Evolutionary conservation across 371 early-diverging fungal species (phyloP), one percentile per base, ranked within the genome.

Genomic region (Mortierella sp.): DNA sequence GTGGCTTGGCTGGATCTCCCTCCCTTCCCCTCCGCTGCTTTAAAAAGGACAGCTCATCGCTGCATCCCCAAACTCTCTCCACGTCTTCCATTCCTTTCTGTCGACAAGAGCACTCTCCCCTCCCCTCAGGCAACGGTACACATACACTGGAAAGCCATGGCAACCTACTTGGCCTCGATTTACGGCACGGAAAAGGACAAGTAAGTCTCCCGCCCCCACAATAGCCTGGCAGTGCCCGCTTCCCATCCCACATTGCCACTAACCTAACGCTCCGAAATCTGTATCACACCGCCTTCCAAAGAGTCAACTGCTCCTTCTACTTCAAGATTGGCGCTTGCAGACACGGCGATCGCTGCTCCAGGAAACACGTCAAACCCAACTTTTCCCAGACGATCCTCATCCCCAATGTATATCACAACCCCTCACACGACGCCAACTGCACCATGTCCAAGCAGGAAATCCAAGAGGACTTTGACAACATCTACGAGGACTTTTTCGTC

Each of bases 251-350:
- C 39, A 39, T 10, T 47, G 21, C 10, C 47, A 55, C 26, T 5
- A 12, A 10, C 26, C 4, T 7, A 24, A 28, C 41, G 28, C n/a
- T n/a, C n/a, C n/a, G n/a, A n/a, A n/a, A n/a, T 30, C 48, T 62
- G 50, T 23, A 43, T 61, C 48, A 38, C 16, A 23, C 34, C 28
- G 14, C 30, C 27, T 30, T 71, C 57, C 41, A 56, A 79, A 96
- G 94, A 79, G 96, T 97, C 67, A 96, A 98, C 81, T 99, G 99
- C 81, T 93, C 95, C 48, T 99, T 98, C 81, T 99, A 97, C 88
- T 96, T 94, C 87, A 98, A 98, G 87, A 98, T 98, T 66, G 98
- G 98, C 28, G 97, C 98, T 42, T 99, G 99, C 81, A 90, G 98
- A 45, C 98, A 98, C 78, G 98, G 98, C 53, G 98, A 97, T 67